Conservation (phyloP, 2,329 filamentous ascomycete genomes). For the Epichloe uncinata region DNA sequence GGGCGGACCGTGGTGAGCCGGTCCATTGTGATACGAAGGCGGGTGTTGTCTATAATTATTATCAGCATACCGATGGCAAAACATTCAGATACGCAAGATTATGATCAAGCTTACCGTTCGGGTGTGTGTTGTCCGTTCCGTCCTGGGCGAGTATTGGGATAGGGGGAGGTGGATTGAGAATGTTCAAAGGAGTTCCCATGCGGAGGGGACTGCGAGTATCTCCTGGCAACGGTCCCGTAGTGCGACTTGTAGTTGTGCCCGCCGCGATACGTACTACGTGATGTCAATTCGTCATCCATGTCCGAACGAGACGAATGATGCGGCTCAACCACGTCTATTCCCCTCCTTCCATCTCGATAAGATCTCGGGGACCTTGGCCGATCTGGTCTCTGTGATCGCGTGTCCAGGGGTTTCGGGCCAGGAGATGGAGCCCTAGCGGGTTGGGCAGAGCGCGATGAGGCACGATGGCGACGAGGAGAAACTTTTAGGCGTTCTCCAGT, state of each 20-base stretch:
- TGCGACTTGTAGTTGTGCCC: slow-evolving; percentile 26
- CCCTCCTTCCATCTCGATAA: slow-evolving; percentile 15
- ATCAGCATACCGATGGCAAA: slow-evolving; percentile 4
- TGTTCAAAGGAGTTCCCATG: slow-evolving; percentile 30
- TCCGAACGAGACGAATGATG: slow-evolving; percentile 34
- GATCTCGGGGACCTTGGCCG: slow-evolving; percentile 16
- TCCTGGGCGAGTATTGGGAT: slow-evolving; percentile 24
- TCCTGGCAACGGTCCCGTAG: slow-evolving; percentile 23
- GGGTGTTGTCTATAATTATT: slow-evolving; percentile 33
- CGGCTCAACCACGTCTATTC: slow-evolving; percentile 16
- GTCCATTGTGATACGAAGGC: slow-evolving; percentile 42
- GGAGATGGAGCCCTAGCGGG: slow-evolving; percentile 9
- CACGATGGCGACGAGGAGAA: slow-evolving; percentile 5
- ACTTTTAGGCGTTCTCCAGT: slow-evolving; percentile 1
- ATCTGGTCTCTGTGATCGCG: slow-evolving; percentile 1
- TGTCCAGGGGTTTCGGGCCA: background rate
- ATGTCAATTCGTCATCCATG: slow-evolving; percentile 36
- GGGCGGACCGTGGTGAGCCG: slow-evolving; percentile 34
- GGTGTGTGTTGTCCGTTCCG: slow-evolving; percentile 27
- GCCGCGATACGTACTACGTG: slow-evolving; percentile 29
- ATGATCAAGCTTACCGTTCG: slow-evolving; percentile 24
- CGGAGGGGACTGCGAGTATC: slow-evolving; percentile 29
- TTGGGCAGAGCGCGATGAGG: slow-evolving; percentile 13
- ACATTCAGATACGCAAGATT: background rate
- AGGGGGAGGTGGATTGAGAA: slow-evolving; percentile 32